A percentile compares a stretch with the other conserved stretches of the same genome.
phyloP scores from a whole-genome alignment of 768 basidiomycete genomes.

The Royoungia palumana region DNA sequence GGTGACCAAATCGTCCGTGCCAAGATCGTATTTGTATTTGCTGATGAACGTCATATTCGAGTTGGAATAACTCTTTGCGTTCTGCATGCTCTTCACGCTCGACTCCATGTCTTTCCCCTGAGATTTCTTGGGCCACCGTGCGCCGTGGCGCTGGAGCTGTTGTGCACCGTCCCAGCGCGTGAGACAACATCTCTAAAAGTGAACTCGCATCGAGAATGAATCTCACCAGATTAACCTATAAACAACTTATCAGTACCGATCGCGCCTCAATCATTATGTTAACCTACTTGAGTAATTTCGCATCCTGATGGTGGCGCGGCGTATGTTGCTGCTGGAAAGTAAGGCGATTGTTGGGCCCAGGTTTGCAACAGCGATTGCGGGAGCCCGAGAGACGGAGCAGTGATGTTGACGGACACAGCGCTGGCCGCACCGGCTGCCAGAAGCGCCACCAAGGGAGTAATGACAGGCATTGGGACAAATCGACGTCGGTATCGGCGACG shows the following conservation, averaged over 20 bases:
- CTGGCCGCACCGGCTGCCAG: too few relatives aligned
- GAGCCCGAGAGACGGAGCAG: slow-evolving; percentile 7
- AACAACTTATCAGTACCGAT: neutral
- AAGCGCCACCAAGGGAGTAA: too few relatives aligned
- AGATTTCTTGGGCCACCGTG: slow-evolving; percentile 62
- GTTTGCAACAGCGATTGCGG: slow-evolving; percentile 21
- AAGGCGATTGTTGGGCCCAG: slow-evolving; percentile 63
- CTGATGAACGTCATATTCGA: too few relatives aligned
- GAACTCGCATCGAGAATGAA: too few relatives aligned
- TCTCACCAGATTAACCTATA: slow-evolving; percentile 18
- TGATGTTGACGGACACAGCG: neutral
- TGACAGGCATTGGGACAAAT: too few relatives aligned
- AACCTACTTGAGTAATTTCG: slow-evolving; percentile 47
- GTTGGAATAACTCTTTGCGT: slow-evolving; percentile 26
- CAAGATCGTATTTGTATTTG: slow-evolving; percentile 55
- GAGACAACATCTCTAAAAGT: neutral
- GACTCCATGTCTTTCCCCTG: slow-evolving; percentile 38
- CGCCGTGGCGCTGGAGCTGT: slow-evolving; percentile 76
- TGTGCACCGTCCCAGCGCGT: too few relatives aligned
- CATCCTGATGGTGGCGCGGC: slow-evolving; percentile 43
- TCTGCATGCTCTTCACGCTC: slow-evolving; percentile 52
- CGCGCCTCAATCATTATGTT: too few relatives aligned
- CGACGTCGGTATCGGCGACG: too few relatives aligned
- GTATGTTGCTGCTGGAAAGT: slow-evolving; percentile 45
- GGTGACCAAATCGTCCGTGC: slow-evolving; percentile 53